Conservation (phyloP, 1,284 basidiomycete genomes). For the Hemileia vastatrix region DNA sequence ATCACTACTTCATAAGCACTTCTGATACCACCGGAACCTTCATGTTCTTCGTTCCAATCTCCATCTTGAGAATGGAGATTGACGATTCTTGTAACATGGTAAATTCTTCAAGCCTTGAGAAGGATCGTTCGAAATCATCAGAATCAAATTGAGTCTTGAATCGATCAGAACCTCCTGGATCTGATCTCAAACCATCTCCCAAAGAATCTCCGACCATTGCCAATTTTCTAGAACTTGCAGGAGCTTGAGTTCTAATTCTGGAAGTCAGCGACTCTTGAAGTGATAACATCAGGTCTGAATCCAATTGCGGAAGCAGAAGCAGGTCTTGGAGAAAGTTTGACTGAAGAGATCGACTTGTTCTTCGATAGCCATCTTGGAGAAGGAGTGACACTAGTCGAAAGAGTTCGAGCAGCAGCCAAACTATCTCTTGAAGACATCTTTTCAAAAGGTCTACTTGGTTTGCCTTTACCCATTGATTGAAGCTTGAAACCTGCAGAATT, state of each 20-base stretch:
- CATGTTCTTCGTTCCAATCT: neutral
- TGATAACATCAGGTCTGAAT: neutral
- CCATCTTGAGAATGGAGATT: neutral
- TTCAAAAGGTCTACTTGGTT: neutral
- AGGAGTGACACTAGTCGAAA: slow-evolving; percentile 34
- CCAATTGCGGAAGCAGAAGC: slow-evolving; percentile 28
- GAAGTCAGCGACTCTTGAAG: neutral
- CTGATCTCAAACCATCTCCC: neutral
- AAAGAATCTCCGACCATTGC: neutral
- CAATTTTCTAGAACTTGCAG: neutral
- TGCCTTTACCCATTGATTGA: slow-evolving; percentile 7
- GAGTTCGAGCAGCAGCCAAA: slow-evolving; percentile 29
- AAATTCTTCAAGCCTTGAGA: neutral
- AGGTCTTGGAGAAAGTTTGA: slow-evolving; percentile 27
- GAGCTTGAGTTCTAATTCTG: neutral
- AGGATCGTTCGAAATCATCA: too few relatives aligned
- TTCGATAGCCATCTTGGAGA: slow-evolving; percentile 32
- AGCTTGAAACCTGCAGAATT: neutral
- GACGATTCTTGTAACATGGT: neutral
- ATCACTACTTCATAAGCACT: neutral
- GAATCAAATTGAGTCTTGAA: neutral
- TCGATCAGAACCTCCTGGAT: neutral
- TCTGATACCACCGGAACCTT: neutral
- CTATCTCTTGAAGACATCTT: slow-evolving; percentile 31
- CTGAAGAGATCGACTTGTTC: slow-evolving; percentile 19